Percentiles rank a stretch among this genome's conserved stretches.
phyloP scores from a whole-genome alignment of 208 protist species.

The Perkinsela sp. region DNA sequence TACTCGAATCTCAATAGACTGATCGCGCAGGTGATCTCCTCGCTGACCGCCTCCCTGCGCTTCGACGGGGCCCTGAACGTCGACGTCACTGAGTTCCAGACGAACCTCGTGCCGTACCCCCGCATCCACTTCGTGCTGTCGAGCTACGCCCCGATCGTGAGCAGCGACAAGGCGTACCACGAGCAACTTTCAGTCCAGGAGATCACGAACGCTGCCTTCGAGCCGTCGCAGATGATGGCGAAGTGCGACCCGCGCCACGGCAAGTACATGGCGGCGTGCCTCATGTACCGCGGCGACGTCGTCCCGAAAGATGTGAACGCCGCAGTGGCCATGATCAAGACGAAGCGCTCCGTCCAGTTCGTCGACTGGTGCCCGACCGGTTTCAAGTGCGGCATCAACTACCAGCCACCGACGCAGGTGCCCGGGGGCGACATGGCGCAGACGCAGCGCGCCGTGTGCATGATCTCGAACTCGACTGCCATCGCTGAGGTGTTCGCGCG shows the following conservation, averaged over 20 bases:
- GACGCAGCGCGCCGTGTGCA: constrained; percentile 55
- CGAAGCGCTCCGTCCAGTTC: constrained; percentile 58
- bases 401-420: constrained; percentile 61
- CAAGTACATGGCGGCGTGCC: constrained; percentile 77
- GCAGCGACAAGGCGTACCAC: constrained; percentile 69
- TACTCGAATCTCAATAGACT: constrained; percentile 78
- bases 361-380: constrained; percentile 78
- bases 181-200: constrained; percentile 75
- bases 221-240: constrained; percentile 70
- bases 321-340: constrained; percentile 60
- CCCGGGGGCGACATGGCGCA: constrained; percentile 69
- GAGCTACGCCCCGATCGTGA: constrained; percentile 74
- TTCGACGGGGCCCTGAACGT: constrained; percentile 80
- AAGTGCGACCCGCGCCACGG: constrained; percentile 75
- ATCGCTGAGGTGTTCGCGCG: constrained; percentile 67
- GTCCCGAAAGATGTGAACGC: constrained; percentile 72
- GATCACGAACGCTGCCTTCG: constrained; percentile 76
- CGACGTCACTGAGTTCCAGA: constrained; percentile 81
- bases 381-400: constrained; percentile 87
- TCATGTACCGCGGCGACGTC: constrained; percentile 78
- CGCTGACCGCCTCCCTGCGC: constrained; percentile 65
- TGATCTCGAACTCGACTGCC: constrained; percentile 69
- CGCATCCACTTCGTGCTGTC: constrained; percentile 78
- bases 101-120: constrained; percentile 82
- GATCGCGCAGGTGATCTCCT: constrained; percentile 69